phyloP scores from a whole-genome alignment of 805 yeast species.

The Saccharomycopsis selenospora region DNA sequence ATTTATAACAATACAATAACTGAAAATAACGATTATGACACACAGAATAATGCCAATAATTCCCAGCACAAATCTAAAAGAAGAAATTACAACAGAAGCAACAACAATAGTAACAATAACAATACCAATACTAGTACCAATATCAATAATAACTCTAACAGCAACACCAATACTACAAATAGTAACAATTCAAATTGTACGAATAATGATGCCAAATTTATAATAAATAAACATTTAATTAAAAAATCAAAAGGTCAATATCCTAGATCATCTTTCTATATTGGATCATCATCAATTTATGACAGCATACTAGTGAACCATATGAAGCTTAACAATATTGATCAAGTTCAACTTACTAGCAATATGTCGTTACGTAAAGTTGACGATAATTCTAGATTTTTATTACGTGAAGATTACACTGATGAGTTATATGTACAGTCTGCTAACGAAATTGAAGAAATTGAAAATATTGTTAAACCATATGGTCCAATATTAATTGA shows the following conservation, averaged over 20 bases:
- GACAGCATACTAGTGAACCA: slow-evolving; percentile 64
- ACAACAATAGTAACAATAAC: slow-evolving; percentile 5
- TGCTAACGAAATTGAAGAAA: slow-evolving; percentile 72
- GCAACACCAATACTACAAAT: slow-evolving; percentile 25
- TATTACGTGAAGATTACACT: slow-evolving; percentile 73
- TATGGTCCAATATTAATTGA: slow-evolving; percentile 79
- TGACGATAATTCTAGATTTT: slow-evolving; percentile 65
- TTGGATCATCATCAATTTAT: slow-evolving; percentile 83
- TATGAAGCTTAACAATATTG: slow-evolving; percentile 60
- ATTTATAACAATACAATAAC: neutral
- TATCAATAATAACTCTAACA: neutral
- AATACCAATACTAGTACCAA: neutral
- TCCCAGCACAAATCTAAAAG: slow-evolving; percentile 33
- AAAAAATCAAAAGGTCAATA: slow-evolving; percentile 64
- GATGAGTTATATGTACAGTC: slow-evolving; percentile 60
- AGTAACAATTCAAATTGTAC: slow-evolving; percentile 28
- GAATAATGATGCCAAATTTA: slow-evolving; percentile 29
- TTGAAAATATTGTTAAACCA: slow-evolving; percentile 84
- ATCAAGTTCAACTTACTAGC: slow-evolving; percentile 69
- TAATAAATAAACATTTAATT: slow-evolving; percentile 29
- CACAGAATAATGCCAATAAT: neutral
- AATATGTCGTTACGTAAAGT: slow-evolving; percentile 71
- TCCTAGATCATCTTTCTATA: slow-evolving; percentile 82
- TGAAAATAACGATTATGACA: neutral
- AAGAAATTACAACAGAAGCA: slow-evolving; percentile 40